Conservation (phyloP, 306 rosid genomes). For the Vigna hirtella region DNA sequence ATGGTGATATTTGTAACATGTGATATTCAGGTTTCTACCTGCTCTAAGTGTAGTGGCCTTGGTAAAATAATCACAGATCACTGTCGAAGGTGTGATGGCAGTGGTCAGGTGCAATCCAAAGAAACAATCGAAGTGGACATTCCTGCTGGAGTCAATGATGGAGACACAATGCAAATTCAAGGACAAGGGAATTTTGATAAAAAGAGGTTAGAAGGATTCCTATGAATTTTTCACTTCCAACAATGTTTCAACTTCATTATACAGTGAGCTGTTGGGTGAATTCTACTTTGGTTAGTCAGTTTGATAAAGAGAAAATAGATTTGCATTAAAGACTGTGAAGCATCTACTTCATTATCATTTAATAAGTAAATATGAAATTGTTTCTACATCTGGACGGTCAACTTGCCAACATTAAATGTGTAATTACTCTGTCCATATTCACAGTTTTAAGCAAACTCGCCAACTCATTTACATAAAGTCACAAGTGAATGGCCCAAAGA, state of each 20-base stretch:
- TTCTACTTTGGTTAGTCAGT: background rate
- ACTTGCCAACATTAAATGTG: constrained; percentile 4
- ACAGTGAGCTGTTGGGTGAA: constrained; percentile 14
- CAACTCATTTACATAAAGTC: background rate
- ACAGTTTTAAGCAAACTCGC: constrained; percentile 1
- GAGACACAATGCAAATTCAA: constrained; percentile 79
- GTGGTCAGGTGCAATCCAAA: constrained; percentile 68
- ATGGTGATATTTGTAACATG: constrained; percentile 4
- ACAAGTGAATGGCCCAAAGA: background rate
- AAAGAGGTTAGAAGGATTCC: constrained; percentile 58
- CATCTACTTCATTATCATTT: constrained; percentile 18
- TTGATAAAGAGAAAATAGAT: constrained; percentile 9
- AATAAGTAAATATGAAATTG: background rate
- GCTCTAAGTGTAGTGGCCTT: constrained; percentile 82
- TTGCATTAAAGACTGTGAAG: constrained; percentile 1
- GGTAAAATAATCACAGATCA: constrained; percentile 74
- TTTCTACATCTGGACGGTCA: constrained; percentile 18
- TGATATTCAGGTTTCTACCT: constrained; percentile 77
- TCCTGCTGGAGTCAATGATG: constrained; percentile 84
- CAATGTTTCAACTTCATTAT: background rate
- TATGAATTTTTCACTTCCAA: constrained; percentile 9
- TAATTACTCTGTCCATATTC: background rate
- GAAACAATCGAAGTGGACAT: constrained; percentile 60
- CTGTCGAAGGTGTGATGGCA: constrained; percentile 77
- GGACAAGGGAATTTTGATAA: constrained; percentile 82